A percentile compares a stretch with the other conserved stretches of the same genome.
phyloP scores from a whole-genome alignment of 169 alveolate genomes.

The Miamiensis avidus region DNA sequence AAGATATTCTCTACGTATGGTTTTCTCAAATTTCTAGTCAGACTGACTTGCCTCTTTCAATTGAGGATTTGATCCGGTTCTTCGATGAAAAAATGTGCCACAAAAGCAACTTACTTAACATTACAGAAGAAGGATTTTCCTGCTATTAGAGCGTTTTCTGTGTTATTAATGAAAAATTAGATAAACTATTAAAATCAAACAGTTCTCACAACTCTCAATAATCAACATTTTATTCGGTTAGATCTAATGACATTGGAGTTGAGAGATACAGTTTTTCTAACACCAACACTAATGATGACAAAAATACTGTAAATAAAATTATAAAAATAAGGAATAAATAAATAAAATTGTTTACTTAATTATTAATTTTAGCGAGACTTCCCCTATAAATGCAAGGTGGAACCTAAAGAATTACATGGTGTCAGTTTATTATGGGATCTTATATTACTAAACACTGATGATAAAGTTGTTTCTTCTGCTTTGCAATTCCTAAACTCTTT shows the following conservation, averaged over 20 bases:
- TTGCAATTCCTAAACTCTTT: conserved; percentile 42
- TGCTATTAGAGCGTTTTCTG: conserved; percentile 64
- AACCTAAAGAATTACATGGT: conserved; percentile 59
- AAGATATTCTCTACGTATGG: conserved; percentile 62
- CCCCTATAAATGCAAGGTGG: background rate
- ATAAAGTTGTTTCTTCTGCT: conserved; percentile 47
- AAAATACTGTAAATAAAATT: background rate
- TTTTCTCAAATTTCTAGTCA: conserved; percentile 51
- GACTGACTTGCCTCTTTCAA: conserved; percentile 28
- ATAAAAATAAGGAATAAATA: too few relatives aligned
- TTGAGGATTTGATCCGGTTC: conserved; percentile 51
- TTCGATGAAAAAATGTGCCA: conserved; percentile 55
- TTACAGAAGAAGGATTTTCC: conserved; percentile 64
- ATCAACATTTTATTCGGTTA: too few relatives aligned
- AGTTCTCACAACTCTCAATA: background rate
- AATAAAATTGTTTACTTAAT: too few relatives aligned
- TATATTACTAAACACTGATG: conserved; percentile 23
- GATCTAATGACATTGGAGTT: too few relatives aligned
- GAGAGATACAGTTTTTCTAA: too few relatives aligned
- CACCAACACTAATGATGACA: background rate
- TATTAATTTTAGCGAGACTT: background rate
- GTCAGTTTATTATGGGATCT: conserved; percentile 56
- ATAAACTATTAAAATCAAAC: background rate
- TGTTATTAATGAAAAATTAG: conserved; percentile 55
- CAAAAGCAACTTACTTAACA: conserved; percentile 22